Evolutionary conservation across 2,329 filamentous ascomycete species (phyloP), one percentile per base, ranked within the genome.

Genomic region (Calonectria naviculata): DNA sequence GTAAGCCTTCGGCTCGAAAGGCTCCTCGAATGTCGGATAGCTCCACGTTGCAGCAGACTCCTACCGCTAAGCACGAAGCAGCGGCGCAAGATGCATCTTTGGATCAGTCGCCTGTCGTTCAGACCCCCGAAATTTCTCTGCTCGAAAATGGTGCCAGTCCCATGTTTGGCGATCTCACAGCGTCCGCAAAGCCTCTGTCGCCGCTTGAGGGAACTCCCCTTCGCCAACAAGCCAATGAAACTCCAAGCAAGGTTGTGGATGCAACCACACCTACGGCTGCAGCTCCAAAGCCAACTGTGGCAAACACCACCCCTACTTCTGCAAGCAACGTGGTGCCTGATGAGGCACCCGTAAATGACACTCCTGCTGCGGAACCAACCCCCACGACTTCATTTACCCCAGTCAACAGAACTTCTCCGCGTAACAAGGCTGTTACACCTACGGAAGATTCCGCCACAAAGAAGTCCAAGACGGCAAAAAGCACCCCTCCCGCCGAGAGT

Each of bases 381-480:
- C 64, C 71, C 19, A 75, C 68, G 9, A 65, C 73, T 13, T 77
- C 79, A 1, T 80, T 80, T 28, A 81, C 76, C 12, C 75, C 79
- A 19, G 77, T 81, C 44, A 80, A 80, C 61, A 71, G 71, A 38
- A 52, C 54, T 17, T 68, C 72, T 13, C 71, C 74, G 4, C 42
- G 58, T 19, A 67, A 62, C 38, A 60, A 69, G 49, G 21, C 63
- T 19, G 66, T 70, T 2, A 66, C 70, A 15, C 46, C 71, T 7
- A 56, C 67, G 6, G 68, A 67, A 65, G 69, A 54, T 64, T 42
- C 38, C 29, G 34, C 21, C 47, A 29, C 63, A 24, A 54, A 42
- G 46, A 69, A 62, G 19, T 19, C 36, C 0, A 56, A 44, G 26
- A 44, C 67, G 24, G 10, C 46, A 1, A 56, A 54, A 31, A 56